These are phyloP conservation scores for Diplodia mutila DNA, from an alignment of 2,329 filamentous ascomycete species.

Conservation along the genomic window DNA sequence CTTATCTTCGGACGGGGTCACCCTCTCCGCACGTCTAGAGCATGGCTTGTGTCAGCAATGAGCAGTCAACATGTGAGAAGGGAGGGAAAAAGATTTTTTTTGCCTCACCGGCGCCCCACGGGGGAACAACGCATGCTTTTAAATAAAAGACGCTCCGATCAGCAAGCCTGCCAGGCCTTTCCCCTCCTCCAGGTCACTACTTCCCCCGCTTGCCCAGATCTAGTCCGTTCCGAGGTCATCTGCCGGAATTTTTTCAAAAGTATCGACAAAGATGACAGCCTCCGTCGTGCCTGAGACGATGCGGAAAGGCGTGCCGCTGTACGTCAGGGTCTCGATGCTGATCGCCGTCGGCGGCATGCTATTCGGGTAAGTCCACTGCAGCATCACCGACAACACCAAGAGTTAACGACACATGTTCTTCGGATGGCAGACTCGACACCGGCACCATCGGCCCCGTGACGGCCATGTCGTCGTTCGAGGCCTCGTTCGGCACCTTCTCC, in stretches of 20 bases:
- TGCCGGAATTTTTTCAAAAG: background rate
- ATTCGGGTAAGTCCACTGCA: constrained; percentile 28
- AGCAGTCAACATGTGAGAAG: background rate
- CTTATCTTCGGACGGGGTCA: constrained; percentile 15
- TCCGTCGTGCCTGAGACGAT: background rate
- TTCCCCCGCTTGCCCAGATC: background rate
- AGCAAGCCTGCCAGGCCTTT: background rate
- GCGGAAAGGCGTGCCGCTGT: constrained; percentile 23
- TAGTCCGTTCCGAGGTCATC: background rate
- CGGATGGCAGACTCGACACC: constrained; percentile 52
- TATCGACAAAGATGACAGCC: background rate
- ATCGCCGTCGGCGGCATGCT: constrained; percentile 33
- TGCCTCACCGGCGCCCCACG: background rate
- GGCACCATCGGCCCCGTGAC: constrained; percentile 64
- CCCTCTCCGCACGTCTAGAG: background rate
- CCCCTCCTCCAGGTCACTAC: background rate
- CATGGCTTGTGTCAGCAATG: background rate
- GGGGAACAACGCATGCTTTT: background rate
- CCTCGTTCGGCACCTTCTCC: constrained; percentile 56
- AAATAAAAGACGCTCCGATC: constrained; percentile 4
- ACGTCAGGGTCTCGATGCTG: constrained; percentile 31
- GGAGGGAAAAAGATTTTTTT: background rate
- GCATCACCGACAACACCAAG: background rate
- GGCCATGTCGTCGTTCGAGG: constrained; percentile 58
- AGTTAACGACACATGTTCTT: background rate